Evolutionary conservation across 257 asterid species (phyloP).

Genomic region (Linderniella brevidens): DNA sequence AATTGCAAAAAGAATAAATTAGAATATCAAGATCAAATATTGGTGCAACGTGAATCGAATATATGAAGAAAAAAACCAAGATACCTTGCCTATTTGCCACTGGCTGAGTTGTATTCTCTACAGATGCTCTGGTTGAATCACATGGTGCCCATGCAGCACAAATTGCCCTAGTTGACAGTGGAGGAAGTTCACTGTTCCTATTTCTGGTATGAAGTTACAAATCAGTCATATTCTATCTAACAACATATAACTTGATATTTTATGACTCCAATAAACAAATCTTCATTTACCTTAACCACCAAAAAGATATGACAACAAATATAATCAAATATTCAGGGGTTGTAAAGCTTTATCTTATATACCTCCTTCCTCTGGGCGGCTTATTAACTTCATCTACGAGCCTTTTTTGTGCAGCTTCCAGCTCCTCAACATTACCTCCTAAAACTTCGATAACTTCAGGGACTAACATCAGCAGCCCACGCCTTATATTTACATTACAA

Average conservation of each 20-base stretch:
- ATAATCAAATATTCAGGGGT: no score
- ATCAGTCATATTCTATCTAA: conserved; percentile 6
- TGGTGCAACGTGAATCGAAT: neutral
- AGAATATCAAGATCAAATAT: neutral
- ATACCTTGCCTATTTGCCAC: conserved; percentile 38
- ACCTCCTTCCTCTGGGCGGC: conserved; percentile 96
- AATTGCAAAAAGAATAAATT: conserved; percentile 11
- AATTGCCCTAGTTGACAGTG: conserved; percentile 59
- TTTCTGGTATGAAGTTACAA: conserved; percentile 22
- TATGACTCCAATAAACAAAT: neutral
- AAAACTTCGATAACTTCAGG: conserved; percentile 76
- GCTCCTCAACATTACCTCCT: conserved; percentile 77
- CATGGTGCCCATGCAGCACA: conserved; percentile 73
- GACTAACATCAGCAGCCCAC: conserved; percentile 76
- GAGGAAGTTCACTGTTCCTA: conserved; percentile 40
- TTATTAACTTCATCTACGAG: conserved; percentile 73
- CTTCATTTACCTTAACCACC: conserved; percentile 1
- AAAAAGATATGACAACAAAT: neutral
- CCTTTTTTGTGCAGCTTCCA: conserved; percentile 76
- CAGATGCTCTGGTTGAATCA: conserved; percentile 16
- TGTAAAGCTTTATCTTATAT: conserved; percentile 4
- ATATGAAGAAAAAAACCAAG: neutral
- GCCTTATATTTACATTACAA: conserved; percentile 70
- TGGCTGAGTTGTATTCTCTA: conserved; percentile 13
- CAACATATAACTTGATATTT: neutral